phyloP scores from a whole-genome alignment of 192 early-diverging fungal species.

The Entophlyctis helioformis region DNA sequence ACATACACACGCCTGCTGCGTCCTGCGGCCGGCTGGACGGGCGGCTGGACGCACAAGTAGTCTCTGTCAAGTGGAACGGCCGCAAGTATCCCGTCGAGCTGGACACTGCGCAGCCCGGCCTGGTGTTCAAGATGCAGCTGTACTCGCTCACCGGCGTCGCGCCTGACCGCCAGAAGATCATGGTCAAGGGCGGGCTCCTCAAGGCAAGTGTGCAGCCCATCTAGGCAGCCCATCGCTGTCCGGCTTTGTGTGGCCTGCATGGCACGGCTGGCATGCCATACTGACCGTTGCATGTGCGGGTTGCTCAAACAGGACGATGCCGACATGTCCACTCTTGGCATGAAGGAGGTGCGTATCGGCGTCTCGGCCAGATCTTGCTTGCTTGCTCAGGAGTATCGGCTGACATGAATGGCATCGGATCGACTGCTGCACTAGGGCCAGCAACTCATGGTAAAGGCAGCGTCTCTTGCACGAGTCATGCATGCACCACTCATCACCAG shows the following conservation, averaged over 20 bases:
- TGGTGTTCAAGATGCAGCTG: conserved; percentile 77
- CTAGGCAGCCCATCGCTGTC: no score
- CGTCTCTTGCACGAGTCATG: background rate
- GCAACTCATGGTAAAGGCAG: conserved; percentile 13
- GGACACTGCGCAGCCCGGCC: conserved; percentile 59
- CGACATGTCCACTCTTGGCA: conserved; percentile 54
- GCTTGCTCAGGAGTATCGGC: no score
- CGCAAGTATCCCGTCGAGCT: conserved; percentile 73
- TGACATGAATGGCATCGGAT: background rate
- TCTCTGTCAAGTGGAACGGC: conserved; percentile 83
- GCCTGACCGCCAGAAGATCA: conserved; percentile 88
- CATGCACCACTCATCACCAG: background rate
- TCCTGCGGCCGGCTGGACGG: no score
- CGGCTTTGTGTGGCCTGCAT: no score
- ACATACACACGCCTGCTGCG: no score
- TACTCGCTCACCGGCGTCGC: conserved; percentile 82
- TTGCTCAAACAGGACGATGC: conserved; percentile 52
- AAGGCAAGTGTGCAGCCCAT: conserved; percentile 65
- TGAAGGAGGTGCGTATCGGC: conserved; percentile 63
- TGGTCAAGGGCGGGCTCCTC: conserved; percentile 84
- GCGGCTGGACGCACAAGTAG: conserved; percentile 34
- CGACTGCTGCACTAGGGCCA: conserved; percentile 2
- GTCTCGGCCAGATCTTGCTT: no score
- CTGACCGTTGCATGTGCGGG: background rate
- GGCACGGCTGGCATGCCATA: no score